These are phyloP conservation scores for Globisporangium iwayamae DNA, from an alignment of 352 stramenopile species.

Conservation along the genomic window DNA sequence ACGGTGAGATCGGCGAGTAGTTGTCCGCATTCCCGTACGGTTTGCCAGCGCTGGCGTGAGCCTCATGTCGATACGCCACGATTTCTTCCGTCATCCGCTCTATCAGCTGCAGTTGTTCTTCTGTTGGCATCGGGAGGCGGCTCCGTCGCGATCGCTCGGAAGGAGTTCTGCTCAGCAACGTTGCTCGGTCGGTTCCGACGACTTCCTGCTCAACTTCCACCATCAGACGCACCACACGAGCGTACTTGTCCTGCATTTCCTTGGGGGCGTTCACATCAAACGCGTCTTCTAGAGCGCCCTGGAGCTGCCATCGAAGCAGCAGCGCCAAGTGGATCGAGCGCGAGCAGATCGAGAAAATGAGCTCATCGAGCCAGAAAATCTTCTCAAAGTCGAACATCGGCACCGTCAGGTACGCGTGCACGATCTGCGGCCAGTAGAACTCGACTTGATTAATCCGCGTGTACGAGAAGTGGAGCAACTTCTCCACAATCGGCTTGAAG, in stretches of 20 bases:
- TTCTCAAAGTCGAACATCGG: constrained; percentile 90
- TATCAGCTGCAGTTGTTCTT: constrained; percentile 82
- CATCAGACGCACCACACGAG: constrained; percentile 79
- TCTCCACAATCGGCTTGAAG: constrained; percentile 87
- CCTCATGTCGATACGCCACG: constrained; percentile 49
- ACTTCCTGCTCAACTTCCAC: constrained; percentile 86
- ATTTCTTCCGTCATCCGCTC: constrained; percentile 80
- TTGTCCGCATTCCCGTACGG: constrained; percentile 25
- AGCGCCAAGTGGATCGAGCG: constrained; percentile 83
- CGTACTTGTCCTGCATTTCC: constrained; percentile 85
- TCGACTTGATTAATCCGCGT: constrained; percentile 89
- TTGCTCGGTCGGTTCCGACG: constrained; percentile 60
- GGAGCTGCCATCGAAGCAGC: constrained; percentile 83
- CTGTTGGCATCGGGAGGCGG: constrained; percentile 75
- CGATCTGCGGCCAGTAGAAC: constrained; percentile 90
- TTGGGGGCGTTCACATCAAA: constrained; percentile 73
- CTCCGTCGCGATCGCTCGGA: constrained; percentile 45
- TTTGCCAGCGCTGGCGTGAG: constrained; percentile 26
- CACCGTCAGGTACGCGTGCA: constrained; percentile 85
- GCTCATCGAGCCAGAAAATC: constrained; percentile 87
- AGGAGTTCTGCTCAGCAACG: constrained; percentile 53
- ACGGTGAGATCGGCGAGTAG: constrained; percentile 36
- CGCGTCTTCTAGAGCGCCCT: constrained; percentile 82
- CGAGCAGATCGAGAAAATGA: constrained; percentile 85
- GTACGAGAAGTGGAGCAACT: constrained; percentile 83